Conservation (phyloP, 768 basidiomycete species). For the Macrolepiota dolichaula region DNA sequence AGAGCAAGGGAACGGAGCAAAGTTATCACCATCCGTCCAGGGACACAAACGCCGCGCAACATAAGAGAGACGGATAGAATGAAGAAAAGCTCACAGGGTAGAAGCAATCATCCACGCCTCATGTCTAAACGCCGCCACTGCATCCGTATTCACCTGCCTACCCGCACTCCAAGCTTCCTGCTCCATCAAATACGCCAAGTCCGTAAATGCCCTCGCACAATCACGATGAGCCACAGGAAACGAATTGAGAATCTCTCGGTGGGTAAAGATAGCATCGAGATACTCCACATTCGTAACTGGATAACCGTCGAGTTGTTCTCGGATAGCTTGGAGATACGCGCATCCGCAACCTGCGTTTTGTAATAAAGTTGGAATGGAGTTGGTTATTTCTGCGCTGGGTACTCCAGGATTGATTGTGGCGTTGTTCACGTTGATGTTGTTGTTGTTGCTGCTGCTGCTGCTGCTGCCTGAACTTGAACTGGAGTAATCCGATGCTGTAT, state of each 20-base stretch:
- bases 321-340: conserved; percentile 59
- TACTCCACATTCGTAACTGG: conserved; percentile 70
- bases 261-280: conserved; percentile 74
- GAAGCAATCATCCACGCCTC: conserved; percentile 63
- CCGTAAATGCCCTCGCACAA: conserved; percentile 63
- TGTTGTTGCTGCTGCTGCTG: no score
- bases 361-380: conserved; percentile 7
- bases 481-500: conserved; percentile 40
- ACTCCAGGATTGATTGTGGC: not conserved
- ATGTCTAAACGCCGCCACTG: conserved; percentile 63
- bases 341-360: conserved; percentile 44
- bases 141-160: conserved; percentile 67
- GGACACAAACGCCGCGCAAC: not conserved
- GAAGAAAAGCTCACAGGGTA: conserved; percentile 28
- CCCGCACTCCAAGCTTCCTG: conserved; percentile 66
- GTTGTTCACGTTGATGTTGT: not conserved
- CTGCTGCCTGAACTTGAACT: conserved; percentile 36
- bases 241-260: conserved; percentile 65
- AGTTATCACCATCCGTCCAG: not conserved
- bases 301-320: conserved; percentile 50
- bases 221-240: conserved; percentile 60
- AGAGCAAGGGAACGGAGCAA: not conserved
- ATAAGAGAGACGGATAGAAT: not conserved
- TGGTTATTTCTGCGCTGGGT: conserved; percentile 3
- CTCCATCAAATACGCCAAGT: conserved; percentile 64